Percentiles rank a stretch among this genome's conserved stretches.
Evolutionary conservation across 2,329 filamentous ascomycete genomes (phyloP).

Genomic region (Epichloe uncinata): DNA sequence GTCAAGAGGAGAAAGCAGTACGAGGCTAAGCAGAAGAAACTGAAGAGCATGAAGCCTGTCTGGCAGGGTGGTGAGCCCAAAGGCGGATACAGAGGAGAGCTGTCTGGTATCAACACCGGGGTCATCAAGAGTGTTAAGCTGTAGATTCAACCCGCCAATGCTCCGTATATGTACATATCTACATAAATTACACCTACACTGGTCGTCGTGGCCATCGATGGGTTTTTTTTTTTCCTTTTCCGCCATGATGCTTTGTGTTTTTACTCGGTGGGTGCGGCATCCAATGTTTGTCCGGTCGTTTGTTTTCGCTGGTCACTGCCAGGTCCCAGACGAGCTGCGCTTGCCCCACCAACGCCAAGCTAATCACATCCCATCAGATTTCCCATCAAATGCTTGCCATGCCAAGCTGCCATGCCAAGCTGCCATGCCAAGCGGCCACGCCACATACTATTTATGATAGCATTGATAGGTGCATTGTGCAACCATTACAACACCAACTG

Average conservation of each 20-base stretch:
- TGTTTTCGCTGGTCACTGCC: neutral
- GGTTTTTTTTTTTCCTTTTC: no score
- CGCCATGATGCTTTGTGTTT: neutral
- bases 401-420: neutral
- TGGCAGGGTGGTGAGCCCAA: constrained; percentile 78
- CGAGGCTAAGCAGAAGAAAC: constrained; percentile 94
- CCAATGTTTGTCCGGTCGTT: neutral
- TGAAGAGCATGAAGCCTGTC: constrained; percentile 70
- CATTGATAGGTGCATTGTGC: neutral
- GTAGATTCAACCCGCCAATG: constrained; percentile 25
- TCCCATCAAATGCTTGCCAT: neutral
- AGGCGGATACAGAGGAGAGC: constrained; percentile 80
- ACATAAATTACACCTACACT: no score
- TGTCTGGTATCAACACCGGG: constrained; percentile 89
- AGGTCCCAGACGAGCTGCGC: no score
- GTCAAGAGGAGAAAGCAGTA: constrained; percentile 98
- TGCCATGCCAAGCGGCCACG: neutral
- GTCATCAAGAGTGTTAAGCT: constrained; percentile 90
- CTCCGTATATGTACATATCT: neutral
- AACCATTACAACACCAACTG: neutral
- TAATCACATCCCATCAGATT: neutral
- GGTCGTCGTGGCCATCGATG: no score
- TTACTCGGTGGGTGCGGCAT: no score
- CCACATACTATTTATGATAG: no score
- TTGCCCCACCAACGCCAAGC: neutral